A percentile compares a stretch with the other conserved stretches of the same genome.
Evolutionary conservation across 2,329 filamentous ascomycete species (phyloP).

Genomic region (Chrysoporthe austroafricana): DNA sequence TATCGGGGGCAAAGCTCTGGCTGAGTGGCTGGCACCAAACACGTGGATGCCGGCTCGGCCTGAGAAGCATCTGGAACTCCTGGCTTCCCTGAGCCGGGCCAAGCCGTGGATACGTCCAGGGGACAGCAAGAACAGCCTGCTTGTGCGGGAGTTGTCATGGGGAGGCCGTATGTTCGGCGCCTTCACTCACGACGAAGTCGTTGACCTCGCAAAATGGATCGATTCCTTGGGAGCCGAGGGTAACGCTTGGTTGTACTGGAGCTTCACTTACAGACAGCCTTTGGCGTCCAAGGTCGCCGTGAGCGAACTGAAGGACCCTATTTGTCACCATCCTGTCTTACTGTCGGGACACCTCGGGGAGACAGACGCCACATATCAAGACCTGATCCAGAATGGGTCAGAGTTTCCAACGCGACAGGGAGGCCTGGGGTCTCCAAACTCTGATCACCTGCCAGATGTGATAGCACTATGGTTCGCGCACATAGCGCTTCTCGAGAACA

Average conservation of each 20-base stretch:
- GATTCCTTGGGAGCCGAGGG: constrained; percentile 27
- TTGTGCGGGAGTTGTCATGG: constrained; percentile 49
- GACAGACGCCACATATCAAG: too few species aligned
- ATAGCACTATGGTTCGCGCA: constrained; percentile 12
- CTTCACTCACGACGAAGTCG: constrained; percentile 49
- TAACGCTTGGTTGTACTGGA: background rate
- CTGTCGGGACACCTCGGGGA: background rate
- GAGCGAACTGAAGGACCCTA: background rate
- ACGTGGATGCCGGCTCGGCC: background rate
- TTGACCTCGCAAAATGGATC: constrained; percentile 45
- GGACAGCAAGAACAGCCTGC: constrained; percentile 42
- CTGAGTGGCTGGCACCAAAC: constrained; percentile 44
- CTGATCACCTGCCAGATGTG: background rate
- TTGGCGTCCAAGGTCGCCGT: background rate
- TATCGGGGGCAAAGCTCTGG: constrained; percentile 43
- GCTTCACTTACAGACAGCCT: background rate
- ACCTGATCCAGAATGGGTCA: background rate
- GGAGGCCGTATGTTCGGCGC: constrained; percentile 54
- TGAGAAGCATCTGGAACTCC: constrained; percentile 32
- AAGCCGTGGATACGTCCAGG: constrained; percentile 48
- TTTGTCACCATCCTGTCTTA: background rate
- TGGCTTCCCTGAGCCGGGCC: constrained; percentile 40
- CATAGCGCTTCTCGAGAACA: background rate
- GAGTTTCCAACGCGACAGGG: background rate
- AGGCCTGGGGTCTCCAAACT: background rate